Conservation (phyloP, 345 rosid genomes). For the Linum tenue region DNA sequence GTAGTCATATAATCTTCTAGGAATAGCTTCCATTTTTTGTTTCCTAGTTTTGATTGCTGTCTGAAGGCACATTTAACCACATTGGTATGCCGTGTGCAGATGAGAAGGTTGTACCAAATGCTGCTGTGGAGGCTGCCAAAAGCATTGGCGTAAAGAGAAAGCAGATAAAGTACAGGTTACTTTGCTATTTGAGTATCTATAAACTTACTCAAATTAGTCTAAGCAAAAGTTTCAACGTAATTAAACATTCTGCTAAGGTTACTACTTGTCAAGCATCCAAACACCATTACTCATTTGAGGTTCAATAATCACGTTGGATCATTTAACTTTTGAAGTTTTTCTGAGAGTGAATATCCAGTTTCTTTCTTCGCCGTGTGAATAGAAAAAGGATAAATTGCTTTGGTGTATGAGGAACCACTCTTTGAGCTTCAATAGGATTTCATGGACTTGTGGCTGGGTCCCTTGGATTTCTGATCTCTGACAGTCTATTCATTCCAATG, state of each 20-base stretch:
- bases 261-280: neutral
- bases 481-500: too few relatives aligned
- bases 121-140: constrained; percentile 30
- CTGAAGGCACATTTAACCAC: constrained; percentile 7
- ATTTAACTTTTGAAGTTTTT: too few relatives aligned
- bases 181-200: constrained; percentile 7
- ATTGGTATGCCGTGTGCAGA: constrained; percentile 30
- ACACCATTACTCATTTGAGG: neutral
- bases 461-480: too few relatives aligned
- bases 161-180: constrained; percentile 47
- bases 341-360: too few relatives aligned
- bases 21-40: constrained; percentile 4
- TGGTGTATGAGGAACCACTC: too few relatives aligned
- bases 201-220: neutral
- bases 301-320: neutral
- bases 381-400: too few relatives aligned
- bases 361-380: too few relatives aligned
- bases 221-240: neutral
- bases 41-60: constrained; percentile 1
- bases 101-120: constrained; percentile 25
- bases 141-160: constrained; percentile 54
- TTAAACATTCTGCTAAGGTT: neutral
- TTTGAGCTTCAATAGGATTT: too few relatives aligned
- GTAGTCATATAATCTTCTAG: constrained; percentile 20
- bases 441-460: too few relatives aligned